Percentiles rank a stretch among this genome's conserved stretches.
These are phyloP conservation scores for Eurotiales sp. DNA, from an alignment of 2,329 filamentous ascomycete genomes.

Conservation along the genomic window DNA sequence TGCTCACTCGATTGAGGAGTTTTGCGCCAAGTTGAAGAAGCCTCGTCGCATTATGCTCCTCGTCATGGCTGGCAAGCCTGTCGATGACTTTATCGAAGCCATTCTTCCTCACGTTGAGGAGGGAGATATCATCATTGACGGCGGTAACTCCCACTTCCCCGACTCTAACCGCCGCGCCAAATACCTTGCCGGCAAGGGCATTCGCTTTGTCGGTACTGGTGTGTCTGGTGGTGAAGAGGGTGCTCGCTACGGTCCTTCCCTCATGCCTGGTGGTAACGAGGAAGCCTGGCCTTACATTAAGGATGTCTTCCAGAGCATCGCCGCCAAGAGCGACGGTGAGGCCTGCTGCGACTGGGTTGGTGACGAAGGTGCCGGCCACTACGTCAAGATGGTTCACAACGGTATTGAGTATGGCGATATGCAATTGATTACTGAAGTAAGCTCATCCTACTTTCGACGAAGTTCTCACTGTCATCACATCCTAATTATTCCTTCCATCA, in stretches of 20 bases:
- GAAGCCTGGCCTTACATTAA: conserved; percentile 98
- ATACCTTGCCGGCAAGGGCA: conserved; percentile 81
- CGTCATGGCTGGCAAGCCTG: conserved; percentile 95
- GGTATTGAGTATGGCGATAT: conserved; percentile 99
- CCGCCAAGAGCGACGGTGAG: conserved; percentile 96
- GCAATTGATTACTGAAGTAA: conserved; percentile 98
- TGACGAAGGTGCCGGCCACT: conserved; percentile 98
- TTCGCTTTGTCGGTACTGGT: conserved; percentile 94
- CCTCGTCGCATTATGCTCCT: conserved; percentile 97
- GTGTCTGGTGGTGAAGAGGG: conserved; percentile 99
- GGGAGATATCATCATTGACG: conserved; percentile 96
- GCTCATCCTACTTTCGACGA: conserved; percentile 23
- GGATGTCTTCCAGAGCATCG: conserved; percentile 97
- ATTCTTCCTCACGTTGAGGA: conserved; percentile 77
- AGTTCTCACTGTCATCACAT: neutral
- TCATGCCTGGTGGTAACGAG: conserved; percentile 99
- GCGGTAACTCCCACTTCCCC: conserved; percentile 98
- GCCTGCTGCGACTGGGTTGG: conserved; percentile 99
- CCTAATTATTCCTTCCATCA: neutral
- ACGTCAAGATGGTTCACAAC: conserved; percentile 99
- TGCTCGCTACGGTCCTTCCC: conserved; percentile 91
- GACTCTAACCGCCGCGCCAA: conserved; percentile 96
- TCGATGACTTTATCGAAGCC: conserved; percentile 98
- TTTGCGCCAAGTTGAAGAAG: conserved; percentile 93
- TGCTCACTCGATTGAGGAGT: conserved; percentile 90